These are phyloP conservation scores for Leccinum arenicola DNA, from an alignment of 768 basidiomycete species.

Conservation along the genomic window DNA sequence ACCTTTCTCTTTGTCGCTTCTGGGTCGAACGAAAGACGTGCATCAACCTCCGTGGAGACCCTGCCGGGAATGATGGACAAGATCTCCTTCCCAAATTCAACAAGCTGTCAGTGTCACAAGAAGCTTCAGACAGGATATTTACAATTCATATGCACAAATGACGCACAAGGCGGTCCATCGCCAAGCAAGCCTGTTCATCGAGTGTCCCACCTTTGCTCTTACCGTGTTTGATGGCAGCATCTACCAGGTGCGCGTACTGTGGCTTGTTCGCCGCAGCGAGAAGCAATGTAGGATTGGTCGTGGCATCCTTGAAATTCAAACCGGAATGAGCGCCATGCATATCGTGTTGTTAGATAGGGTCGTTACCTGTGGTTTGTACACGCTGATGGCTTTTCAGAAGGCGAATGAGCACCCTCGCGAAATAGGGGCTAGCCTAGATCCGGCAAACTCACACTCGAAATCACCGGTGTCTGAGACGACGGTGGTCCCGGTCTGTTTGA, in stretches of 20 bases:
- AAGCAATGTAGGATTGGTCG: conserved; percentile 93
- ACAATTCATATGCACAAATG: neutral
- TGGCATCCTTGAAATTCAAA: conserved; percentile 66
- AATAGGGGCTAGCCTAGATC: conserved; percentile 9
- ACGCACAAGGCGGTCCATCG: neutral
- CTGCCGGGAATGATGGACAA: conserved; percentile 91
- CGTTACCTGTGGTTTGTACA: conserved; percentile 85
- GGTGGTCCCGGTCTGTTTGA: conserved; percentile 87
- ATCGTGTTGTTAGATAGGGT: neutral
- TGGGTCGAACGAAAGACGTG: conserved; percentile 91
- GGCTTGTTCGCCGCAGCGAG: conserved; percentile 87
- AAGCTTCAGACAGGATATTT: neutral
- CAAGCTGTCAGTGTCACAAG: conserved; percentile 36
- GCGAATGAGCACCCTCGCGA: neutral
- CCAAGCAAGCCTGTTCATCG: conserved; percentile 65
- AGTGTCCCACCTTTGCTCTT: conserved; percentile 76
- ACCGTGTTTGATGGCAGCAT: conserved; percentile 65
- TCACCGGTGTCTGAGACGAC: conserved; percentile 91
- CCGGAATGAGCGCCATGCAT: neutral
- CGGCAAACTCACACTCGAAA: conserved; percentile 61
- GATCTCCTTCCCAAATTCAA: conserved; percentile 95
- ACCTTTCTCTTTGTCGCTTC: conserved; percentile 83
- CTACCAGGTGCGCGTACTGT: conserved; percentile 75
- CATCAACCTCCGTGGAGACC: conserved; percentile 98
- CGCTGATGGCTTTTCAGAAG: conserved; percentile 66